These are phyloP conservation scores for Butyriboletus loyo DNA, from an alignment of 768 basidiomycete species.

Conservation along the genomic window DNA sequence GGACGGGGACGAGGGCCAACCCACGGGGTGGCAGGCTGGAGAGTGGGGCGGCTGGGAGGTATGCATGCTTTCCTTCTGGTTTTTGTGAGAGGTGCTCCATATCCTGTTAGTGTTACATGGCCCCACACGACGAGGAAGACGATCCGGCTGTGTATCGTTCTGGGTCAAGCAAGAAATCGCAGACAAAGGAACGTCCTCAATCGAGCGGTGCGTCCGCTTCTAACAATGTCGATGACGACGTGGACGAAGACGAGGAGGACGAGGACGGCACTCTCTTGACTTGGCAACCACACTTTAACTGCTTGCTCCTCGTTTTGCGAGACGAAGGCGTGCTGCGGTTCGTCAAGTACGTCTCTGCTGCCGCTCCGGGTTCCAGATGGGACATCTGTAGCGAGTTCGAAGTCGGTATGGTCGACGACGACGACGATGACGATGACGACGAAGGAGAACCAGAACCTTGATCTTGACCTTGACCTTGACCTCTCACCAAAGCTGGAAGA, in stretches of 20 bases:
- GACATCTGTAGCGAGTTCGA: conserved; percentile 92
- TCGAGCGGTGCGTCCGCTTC: conserved; percentile 17
- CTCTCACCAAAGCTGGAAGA: not conserved
- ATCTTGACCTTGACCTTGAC: too few species aligned
- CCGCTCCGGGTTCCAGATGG: conserved; percentile 89
- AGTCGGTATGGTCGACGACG: conserved; percentile 73
- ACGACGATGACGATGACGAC: conserved; percentile 37
- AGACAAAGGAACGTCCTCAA: conserved; percentile 15
- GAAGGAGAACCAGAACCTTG: too few species aligned
- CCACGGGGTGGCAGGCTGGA: conserved; percentile 62
- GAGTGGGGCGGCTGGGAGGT: conserved; percentile 97
- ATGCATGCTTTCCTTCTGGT: conserved; percentile 12
- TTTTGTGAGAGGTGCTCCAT: not conserved
- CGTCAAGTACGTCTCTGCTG: conserved; percentile 91
- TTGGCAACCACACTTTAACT: conserved; percentile 87
- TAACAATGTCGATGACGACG: conserved; percentile 2
- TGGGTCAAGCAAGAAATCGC: conserved; percentile 39
- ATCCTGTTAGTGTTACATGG: conserved; percentile 78
- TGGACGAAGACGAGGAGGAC: conserved; percentile 38
- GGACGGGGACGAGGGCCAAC: conserved; percentile 29
- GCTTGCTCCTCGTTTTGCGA: conserved; percentile 81
- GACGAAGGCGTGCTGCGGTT: conserved; percentile 94
- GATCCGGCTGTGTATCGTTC: conserved; percentile 93
- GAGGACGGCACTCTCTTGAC: conserved; percentile 80
- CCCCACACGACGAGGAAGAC: conserved; percentile 90